Conservation (phyloP, 495 filamentous ascomycete species). For the Penicillium crystallinum region DNA sequence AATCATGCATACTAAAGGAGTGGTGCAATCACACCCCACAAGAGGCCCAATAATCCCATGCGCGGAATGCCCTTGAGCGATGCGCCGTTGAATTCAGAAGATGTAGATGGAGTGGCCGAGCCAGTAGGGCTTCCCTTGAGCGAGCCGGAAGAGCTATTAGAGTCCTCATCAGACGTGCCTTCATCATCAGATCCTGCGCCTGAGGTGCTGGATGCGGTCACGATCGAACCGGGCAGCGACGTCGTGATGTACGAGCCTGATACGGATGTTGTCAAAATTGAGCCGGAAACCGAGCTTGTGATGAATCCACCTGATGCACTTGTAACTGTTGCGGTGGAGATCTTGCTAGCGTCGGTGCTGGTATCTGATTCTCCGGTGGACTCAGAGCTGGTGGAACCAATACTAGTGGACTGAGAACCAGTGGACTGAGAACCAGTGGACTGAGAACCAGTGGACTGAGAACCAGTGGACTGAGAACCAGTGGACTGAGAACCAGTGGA, state of each 20-base stretch:
- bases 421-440: no score
- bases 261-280: neutral
- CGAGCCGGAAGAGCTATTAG: neutral
- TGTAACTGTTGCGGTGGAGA: neutral
- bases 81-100: neutral
- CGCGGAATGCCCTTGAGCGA: neutral
- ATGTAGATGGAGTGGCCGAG: neutral
- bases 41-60: neutral
- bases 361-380: neutral
- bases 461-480: no score
- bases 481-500: no score
- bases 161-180: neutral
- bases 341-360: neutral
- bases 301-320: neutral
- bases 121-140: neutral
- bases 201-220: neutral
- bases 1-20: neutral
- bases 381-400: neutral
- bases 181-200: neutral
- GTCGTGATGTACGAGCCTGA: neutral
- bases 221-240: neutral
- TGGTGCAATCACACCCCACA: neutral
- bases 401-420: no score
- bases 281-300: neutral
- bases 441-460: no score